Evolutionary conservation across 2,329 filamentous ascomycete species (phyloP).

Genomic region (Botrytis porri): DNA sequence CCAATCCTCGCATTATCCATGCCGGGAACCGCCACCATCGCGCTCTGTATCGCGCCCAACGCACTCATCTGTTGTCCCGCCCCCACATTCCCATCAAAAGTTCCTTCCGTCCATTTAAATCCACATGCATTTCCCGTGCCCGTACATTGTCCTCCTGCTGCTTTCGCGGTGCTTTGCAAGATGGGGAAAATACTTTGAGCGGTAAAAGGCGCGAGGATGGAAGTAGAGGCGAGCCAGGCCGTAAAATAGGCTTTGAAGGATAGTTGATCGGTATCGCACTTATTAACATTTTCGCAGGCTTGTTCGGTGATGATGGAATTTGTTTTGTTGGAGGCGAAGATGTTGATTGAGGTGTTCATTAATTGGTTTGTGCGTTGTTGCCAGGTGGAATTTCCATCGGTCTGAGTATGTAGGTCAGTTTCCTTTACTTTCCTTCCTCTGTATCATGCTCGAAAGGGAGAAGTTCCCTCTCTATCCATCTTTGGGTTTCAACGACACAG

Average conservation of each 20-base stretch:
- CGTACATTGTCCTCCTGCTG: conserved; percentile 55
- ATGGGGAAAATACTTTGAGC: conserved; percentile 50
- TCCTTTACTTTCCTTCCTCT: neutral
- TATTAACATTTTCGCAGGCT: conserved; percentile 55
- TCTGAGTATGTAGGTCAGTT: conserved; percentile 24
- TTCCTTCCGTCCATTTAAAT: conserved; percentile 53
- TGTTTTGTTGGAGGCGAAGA: conserved; percentile 48
- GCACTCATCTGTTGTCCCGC: conserved; percentile 71
- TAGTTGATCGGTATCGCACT: conserved; percentile 60
- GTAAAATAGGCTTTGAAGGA: conserved; percentile 63
- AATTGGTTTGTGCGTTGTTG: conserved; percentile 55
- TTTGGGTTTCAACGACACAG: neutral
- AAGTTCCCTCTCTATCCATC: too few relatives aligned
- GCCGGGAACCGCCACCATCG: conserved; percentile 38
- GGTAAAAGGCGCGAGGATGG: conserved; percentile 62
- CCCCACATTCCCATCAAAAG: conserved; percentile 56
- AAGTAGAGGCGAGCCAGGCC: conserved; percentile 59
- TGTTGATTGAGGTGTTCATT: conserved; percentile 50
- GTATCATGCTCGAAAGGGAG: neutral
- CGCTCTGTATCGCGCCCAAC: conserved; percentile 55
- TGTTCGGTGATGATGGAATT: conserved; percentile 44
- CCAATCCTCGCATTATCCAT: conserved; percentile 28
- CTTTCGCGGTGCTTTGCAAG: conserved; percentile 51
- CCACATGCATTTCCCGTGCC: conserved; percentile 61
- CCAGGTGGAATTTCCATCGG: conserved; percentile 46